Conservation (phyloP, 169 alveolate genomes). For the Cryptosporidium viatorum region DNA sequence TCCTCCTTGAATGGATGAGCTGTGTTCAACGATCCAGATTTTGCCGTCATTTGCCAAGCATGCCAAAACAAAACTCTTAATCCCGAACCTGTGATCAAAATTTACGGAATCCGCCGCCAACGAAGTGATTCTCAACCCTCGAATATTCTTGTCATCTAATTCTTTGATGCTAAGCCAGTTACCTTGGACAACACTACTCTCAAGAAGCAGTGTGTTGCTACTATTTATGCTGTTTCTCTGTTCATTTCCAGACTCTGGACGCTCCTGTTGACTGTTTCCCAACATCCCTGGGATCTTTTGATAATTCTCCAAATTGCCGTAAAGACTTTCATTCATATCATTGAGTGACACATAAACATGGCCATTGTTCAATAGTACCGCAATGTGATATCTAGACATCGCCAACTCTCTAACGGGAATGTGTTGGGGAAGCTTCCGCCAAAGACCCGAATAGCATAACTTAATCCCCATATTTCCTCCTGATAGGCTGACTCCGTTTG, state of each 20-base stretch:
- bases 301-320: background rate
- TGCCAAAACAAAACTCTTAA: constrained; percentile 47
- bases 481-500: background rate
- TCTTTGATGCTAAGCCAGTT: constrained; percentile 61
- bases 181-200: constrained; percentile 8
- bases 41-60: constrained; percentile 26
- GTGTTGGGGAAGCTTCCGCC: constrained; percentile 62
- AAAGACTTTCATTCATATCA: constrained; percentile 22
- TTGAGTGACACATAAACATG: constrained; percentile 55
- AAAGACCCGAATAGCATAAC: constrained; percentile 40
- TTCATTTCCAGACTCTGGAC: constrained; percentile 21
- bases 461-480: constrained; percentile 19
- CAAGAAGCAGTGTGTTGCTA: constrained; percentile 45
- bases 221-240: constrained; percentile 33
- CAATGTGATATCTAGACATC: constrained; percentile 53
- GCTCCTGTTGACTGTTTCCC: background rate
- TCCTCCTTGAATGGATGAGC: constrained; percentile 12
- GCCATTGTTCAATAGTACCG: constrained; percentile 64
- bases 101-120: background rate
- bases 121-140: constrained; percentile 54
- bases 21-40: constrained; percentile 42
- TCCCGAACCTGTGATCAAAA: constrained; percentile 1
- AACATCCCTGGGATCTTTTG: background rate
- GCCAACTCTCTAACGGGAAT: constrained; percentile 71
- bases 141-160: constrained; percentile 47